Evolutionary conservation across 805 yeast species (phyloP), one percentile per base, ranked within the genome.

Genomic region (Wickerhamiella sergipiensis): DNA sequence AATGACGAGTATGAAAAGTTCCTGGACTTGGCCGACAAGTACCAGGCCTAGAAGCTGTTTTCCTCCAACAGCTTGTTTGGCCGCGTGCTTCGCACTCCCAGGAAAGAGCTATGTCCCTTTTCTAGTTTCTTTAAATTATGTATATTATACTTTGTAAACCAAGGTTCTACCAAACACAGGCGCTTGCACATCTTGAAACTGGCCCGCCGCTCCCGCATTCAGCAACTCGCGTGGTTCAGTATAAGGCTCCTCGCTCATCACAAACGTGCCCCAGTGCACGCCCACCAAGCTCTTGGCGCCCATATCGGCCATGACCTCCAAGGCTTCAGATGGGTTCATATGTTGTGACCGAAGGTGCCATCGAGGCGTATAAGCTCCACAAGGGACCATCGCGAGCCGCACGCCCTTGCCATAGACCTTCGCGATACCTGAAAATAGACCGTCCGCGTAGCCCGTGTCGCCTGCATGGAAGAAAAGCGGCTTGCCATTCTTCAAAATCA

Each of bases 181-280:
- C 15, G 77, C 85, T 54, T 71, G 66, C 51, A 74, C 79, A 54
- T 69, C 67, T 39, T 70, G 58, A 49, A 65, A 69, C 38, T 65
- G 68, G 17, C 57, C 64, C 49, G 59, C 63, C 0, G 89, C 81
- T 48, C 78, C 63, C 45, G 69, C 64, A 45, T 73, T 75, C 42
- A 89, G 65, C 59, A 72, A 66, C 50, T 72, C 67, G 53, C 84
- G 83, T 1, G 97, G 97, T 64, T 89, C 97, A 38, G 85, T 63
- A 56, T 83, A 86, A 51, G 85, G 83, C 65, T 90, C 97, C 45
- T 88, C 83, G 64, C 95, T 84, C 57, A 90, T 68, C 23, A 87
- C 80, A 67, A 88, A 90, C 0, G 97, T 90, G 0, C 97, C 97
- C 95, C 96, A 90, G 66, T 90, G 97, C 31, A 90, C 87, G 1